These are phyloP conservation scores for Mycena crocata DNA, from an alignment of 768 basidiomycete species.

Conservation along the genomic window DNA sequence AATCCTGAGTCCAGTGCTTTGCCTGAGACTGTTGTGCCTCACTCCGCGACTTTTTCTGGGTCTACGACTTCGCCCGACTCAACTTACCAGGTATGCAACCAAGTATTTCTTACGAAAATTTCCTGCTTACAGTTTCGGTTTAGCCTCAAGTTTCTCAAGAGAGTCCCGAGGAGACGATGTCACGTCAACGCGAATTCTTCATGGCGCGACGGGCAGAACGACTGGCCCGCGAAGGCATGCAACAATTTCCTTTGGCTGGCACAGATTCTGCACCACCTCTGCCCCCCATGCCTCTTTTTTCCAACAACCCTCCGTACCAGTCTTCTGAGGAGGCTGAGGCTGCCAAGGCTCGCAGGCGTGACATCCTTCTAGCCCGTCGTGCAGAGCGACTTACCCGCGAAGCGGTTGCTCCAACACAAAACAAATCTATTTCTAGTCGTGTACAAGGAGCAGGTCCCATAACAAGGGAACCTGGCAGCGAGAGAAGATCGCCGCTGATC, in stretches of 20 bases:
- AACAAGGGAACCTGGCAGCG: neutral
- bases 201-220: conserved; percentile 28
- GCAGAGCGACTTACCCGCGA: conserved; percentile 22
- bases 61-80: neutral
- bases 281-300: neutral
- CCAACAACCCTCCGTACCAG: neutral
- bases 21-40: too few species aligned
- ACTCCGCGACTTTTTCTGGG: too few species aligned
- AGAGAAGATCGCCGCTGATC: neutral
- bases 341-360: conserved; percentile 3
- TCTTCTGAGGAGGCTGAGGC: conserved; percentile 3
- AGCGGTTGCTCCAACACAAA: neutral
- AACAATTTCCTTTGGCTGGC: too few species aligned
- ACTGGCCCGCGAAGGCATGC: conserved; percentile 9
- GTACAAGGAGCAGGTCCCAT: neutral
- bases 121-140: neutral
- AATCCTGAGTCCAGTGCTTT: neutral
- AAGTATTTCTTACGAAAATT: neutral
- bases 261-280: neutral
- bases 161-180: neutral
- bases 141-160: neutral
- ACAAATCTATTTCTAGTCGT: neutral
- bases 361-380: conserved; percentile 3
- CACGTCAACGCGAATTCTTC: neutral
- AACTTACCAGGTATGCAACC: neutral